Conservation (phyloP, 2,329 filamentous ascomycete species). For the Alternaria solani region DNA sequence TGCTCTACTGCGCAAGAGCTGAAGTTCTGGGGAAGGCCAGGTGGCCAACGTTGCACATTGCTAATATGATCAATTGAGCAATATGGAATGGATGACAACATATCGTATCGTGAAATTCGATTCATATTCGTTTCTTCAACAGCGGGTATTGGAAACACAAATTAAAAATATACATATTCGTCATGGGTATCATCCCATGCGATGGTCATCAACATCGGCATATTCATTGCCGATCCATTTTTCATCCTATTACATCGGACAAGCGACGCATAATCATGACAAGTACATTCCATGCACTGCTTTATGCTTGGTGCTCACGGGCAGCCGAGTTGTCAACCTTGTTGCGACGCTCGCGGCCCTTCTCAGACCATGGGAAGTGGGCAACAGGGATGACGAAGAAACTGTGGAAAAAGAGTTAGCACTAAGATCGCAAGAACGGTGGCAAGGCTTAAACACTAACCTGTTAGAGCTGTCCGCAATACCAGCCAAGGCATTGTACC, state of each 20-base stretch:
- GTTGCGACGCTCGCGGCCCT: conserved; percentile 49
- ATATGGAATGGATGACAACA: background rate
- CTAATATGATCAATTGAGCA: background rate
- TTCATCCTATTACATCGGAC: background rate
- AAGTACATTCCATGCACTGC: background rate
- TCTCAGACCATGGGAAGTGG: conserved; percentile 88
- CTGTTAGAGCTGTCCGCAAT: conserved; percentile 63
- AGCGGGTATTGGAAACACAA: conserved; percentile 11
- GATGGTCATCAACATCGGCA: background rate
- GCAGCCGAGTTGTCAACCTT: conserved; percentile 53
- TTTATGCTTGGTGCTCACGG: conserved; percentile 15
- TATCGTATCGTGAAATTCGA: background rate
- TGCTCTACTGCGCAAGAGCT: background rate
- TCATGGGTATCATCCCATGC: conserved; percentile 2
- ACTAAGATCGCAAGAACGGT: background rate
- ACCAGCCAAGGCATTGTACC: conserved; percentile 65
- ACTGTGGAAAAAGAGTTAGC: conserved; percentile 57
- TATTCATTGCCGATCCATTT: background rate
- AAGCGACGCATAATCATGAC: background rate
- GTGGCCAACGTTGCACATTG: too few relatives aligned
- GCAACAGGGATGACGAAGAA: conserved; percentile 93
- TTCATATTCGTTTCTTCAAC: background rate
- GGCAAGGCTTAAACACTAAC: conserved; percentile 32
- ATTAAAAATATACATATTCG: conserved; percentile 13
- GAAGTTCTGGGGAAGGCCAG: background rate